Base-by-base conservation (phyloP, 179 eudicot genomes). In the Actinidia arguta region DNA sequence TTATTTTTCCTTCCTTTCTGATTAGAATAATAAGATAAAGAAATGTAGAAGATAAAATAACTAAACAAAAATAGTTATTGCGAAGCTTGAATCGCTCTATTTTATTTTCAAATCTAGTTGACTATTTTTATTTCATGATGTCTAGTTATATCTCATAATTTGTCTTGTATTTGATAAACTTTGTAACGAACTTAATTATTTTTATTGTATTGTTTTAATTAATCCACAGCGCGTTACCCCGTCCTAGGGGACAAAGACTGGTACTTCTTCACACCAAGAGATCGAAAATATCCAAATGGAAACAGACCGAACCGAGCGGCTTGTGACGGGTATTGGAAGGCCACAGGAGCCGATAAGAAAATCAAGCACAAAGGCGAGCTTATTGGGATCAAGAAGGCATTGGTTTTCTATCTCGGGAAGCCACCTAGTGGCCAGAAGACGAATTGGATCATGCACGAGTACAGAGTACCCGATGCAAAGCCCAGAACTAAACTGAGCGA, bases 211-310 rank as follows among this genome's bases (percentile, higher is more conserved):
- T n/a, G n/a, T n/a, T n/a, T 16, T 5, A 59, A 42, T 63, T 8
- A n/a, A 76, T 24, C 52, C n/a, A 25, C 69, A 82, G 84, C 18
- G 20, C 36, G 20, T 5, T 58, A 70, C 62, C 20, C 4, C 31
- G 44, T 13, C 16, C 3, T 52, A 4, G 79, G 64, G 36, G 73
- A 70, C 18, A 73, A n/a, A 16, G 48, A 17, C 5, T 85, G 88
- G 88, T 85, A 82, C 76, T 85, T 85, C 67, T 85, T 79, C 56
- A 73, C 85, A 0, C 84, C 85, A 7, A 82, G 88, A 36, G 76
- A 75, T 4, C 20, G 83, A 6, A 85, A 85, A 31, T 85, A 85
- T 25, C 31, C 5, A 1, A 82, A 79, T 24, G 88, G 88, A 9
- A 10, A 16, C 0, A 80, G 88, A 14, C 81, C 88, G 22, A 79